phyloP scores from a whole-genome alignment of 371 early-diverging fungal species.

The Aphelidium insulamus region DNA sequence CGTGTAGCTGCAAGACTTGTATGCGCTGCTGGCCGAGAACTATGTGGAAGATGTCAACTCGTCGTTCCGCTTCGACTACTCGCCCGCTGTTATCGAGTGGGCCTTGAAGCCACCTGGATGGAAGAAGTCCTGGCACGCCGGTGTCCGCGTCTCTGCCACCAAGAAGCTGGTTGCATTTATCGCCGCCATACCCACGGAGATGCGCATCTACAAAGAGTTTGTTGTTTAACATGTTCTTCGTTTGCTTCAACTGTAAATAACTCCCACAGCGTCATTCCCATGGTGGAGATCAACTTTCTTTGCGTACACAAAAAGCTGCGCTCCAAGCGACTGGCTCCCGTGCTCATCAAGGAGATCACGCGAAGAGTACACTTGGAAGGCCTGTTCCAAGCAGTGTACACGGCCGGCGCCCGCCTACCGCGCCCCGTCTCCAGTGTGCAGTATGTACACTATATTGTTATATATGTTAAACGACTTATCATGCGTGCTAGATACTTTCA shows the following conservation, averaged over 20 bases:
- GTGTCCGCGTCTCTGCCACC: conserved; percentile 63
- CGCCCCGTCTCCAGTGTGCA: conserved; percentile 61
- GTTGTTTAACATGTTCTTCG: conserved; percentile 5
- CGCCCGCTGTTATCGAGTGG: conserved; percentile 72
- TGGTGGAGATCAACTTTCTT: conserved; percentile 96
- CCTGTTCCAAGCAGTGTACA: conserved; percentile 95
- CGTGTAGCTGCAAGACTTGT: conserved; percentile 54
- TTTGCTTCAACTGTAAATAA: background rate
- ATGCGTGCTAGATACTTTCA: conserved; percentile 81
- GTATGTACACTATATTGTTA: conserved; percentile 12
- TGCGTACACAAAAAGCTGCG: conserved; percentile 92
- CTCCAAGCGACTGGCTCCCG: conserved; percentile 83
- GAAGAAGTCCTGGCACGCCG: conserved; percentile 65
- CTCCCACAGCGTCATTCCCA: conserved; percentile 4
- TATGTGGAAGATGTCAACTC: conserved; percentile 92
- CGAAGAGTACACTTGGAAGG: conserved; percentile 77
- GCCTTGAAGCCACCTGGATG: conserved; percentile 83
- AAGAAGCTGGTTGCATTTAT: conserved; percentile 85
- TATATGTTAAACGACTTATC: too few relatives aligned
- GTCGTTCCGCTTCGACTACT: conserved; percentile 87
- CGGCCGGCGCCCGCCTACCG: conserved; percentile 79
- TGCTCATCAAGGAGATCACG: conserved; percentile 97
- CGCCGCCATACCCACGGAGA: conserved; percentile 63
- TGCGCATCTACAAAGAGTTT: conserved; percentile 43
- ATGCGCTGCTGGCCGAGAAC: conserved; percentile 60